These are phyloP conservation scores for Nemania bipapillata DNA, from an alignment of 2,329 filamentous ascomycete species.

Conservation along the genomic window DNA sequence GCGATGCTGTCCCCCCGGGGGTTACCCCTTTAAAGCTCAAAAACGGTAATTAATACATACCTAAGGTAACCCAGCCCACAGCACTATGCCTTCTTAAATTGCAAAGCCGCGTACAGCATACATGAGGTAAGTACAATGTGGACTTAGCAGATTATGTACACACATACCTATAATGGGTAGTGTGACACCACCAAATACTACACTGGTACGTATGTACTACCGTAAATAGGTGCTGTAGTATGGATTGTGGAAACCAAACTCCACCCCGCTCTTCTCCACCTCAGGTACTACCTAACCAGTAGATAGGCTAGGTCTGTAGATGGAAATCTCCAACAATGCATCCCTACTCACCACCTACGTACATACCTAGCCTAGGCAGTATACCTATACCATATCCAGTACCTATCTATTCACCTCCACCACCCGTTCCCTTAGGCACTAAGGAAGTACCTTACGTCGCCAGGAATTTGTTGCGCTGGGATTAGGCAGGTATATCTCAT, in stretches of 20 bases:
- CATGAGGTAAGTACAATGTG: neutral
- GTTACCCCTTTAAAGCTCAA: neutral
- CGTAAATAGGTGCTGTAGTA: neutral
- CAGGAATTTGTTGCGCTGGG: neutral
- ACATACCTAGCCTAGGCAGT: neutral
- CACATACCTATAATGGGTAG: neutral
- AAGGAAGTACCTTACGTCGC: neutral
- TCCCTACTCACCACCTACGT: neutral
- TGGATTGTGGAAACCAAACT: neutral
- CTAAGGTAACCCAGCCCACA: too few relatives aligned
- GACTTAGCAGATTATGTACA: neutral
- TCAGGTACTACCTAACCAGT: neutral
- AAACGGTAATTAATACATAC: neutral
- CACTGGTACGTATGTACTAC: neutral
- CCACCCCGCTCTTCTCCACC: neutral
- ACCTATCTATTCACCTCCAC: neutral
- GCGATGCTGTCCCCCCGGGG: neutral
- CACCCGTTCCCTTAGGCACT: neutral
- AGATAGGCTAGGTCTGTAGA: neutral
- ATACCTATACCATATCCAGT: neutral
- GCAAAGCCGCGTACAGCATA: too few relatives aligned
- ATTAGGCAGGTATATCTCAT: too few relatives aligned
- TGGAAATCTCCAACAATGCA: conserved; percentile 4
- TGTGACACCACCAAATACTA: neutral
- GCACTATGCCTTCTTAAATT: too few relatives aligned